Conservation (phyloP, 2,329 filamentous ascomycete species). For the Fusarium solani-melongenae region DNA sequence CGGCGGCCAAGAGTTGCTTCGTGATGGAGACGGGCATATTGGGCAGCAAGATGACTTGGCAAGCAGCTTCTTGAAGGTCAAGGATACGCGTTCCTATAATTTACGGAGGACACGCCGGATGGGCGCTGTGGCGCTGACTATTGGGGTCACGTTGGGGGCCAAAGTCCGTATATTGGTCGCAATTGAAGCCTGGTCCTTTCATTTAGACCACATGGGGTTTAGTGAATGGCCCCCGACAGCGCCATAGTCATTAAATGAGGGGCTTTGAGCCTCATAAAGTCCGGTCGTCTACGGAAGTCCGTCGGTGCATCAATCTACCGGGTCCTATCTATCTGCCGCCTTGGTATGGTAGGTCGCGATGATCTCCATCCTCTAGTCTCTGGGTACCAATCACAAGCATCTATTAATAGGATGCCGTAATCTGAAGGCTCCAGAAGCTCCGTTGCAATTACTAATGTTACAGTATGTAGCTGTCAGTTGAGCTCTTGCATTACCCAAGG, state of each 20-base stretch:
- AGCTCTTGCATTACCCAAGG: not conserved
- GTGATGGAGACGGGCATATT: not conserved
- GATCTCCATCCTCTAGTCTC: not conserved
- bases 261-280: not conserved
- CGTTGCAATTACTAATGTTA: not conserved
- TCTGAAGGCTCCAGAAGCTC: not conserved
- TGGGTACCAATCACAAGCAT: not conserved
- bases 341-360: not conserved
- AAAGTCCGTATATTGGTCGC: not conserved
- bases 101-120: not conserved
- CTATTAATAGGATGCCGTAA: not conserved
- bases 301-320: not conserved
- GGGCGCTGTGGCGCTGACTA: not conserved
- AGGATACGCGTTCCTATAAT: not conserved
- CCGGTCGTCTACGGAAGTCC: not conserved
- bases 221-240: not conserved
- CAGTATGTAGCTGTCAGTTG: not conserved
- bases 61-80: not conserved
- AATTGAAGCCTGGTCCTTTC: not conserved
- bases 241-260: not conserved
- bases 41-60: not conserved
- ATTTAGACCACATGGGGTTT: not conserved
- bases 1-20: not conserved
- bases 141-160: not conserved
- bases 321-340: not conserved